phyloP scores from a whole-genome alignment of 441 rosid genomes.

The Pelargonium citronellum region DNA sequence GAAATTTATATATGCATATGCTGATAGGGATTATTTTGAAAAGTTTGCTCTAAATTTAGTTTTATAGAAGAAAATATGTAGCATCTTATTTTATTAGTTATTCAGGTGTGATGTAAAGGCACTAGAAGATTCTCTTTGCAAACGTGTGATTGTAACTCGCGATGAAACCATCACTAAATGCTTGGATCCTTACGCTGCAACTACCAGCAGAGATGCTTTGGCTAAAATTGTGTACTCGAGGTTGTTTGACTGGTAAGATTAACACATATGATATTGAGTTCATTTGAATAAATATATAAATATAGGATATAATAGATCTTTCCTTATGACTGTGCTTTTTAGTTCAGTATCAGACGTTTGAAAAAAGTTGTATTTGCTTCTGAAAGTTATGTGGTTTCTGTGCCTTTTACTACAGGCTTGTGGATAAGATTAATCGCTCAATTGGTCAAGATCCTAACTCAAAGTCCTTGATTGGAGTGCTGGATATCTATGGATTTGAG shows the following conservation, averaged over 20 bases:
- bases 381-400: conserved; percentile 17
- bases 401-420: conserved; percentile 57
- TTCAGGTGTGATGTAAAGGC: conserved; percentile 8
- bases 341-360: not conserved
- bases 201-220: conserved; percentile 6
- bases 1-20: conserved; percentile 7
- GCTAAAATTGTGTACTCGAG: conserved; percentile 11
- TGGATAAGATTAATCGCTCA: conserved; percentile 70
- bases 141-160: conserved; percentile 10
- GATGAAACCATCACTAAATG: not conserved
- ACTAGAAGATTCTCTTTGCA: conserved; percentile 9
- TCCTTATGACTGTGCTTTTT: conserved; percentile 11
- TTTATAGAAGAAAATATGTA: conserved; percentile 1
- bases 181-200: conserved; percentile 1
- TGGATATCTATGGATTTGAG: conserved; percentile 78
- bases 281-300: not conserved
- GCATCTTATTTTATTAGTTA: not conserved
- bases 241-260: conserved; percentile 11
- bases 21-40: conserved; percentile 4
- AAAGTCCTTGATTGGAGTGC: conserved; percentile 78
- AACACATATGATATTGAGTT: not conserved
- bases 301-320: not conserved
- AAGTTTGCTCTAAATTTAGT: conserved; percentile 16
- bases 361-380: conserved; percentile 10
- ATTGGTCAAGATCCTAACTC: conserved; percentile 92